Percentiles rank a stretch among this genome's conserved stretches.
Evolutionary conservation across 179 eudicot genomes (phyloP).

Genomic region (Sideroxylon spinosum): DNA sequence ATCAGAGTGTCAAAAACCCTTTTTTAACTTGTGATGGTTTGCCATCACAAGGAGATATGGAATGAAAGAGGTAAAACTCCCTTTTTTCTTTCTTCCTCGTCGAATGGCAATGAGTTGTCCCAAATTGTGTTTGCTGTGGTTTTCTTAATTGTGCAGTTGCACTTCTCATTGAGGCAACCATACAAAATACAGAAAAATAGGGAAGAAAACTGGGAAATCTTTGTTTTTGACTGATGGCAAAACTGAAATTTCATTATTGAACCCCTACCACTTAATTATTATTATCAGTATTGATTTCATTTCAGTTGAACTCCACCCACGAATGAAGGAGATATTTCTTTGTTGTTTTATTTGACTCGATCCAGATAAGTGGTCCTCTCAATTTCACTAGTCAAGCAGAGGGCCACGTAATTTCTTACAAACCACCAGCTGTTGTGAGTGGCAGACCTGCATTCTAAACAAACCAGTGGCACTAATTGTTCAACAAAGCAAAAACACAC

Average conservation of each 20-base stretch:
- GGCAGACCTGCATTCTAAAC: conserved; percentile 10
- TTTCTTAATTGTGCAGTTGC: neutral
- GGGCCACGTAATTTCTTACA: conserved; percentile 34
- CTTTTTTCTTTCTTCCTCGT: neutral
- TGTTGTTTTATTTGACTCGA: neutral
- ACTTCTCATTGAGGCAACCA: neutral
- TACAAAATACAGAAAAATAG: neutral
- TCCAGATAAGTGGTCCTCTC: conserved; percentile 1
- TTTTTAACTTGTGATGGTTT: neutral
- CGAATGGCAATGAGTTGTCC: neutral
- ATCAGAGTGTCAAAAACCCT: neutral
- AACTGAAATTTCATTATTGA: too few relatives aligned
- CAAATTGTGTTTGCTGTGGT: neutral
- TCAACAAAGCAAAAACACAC: conserved; percentile 2
- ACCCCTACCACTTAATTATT: too few relatives aligned
- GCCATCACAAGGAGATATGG: neutral
- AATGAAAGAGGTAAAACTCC: neutral
- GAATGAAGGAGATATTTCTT: neutral
- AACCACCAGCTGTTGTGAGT: conserved; percentile 26
- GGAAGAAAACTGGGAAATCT: neutral
- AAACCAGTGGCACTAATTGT: conserved; percentile 13
- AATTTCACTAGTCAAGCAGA: conserved; percentile 12
- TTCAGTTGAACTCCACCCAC: conserved; percentile 7
- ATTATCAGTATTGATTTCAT: neutral
- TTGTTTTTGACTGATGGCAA: neutral